Evolutionary conservation across 1,284 basidiomycete species (phyloP).

Genomic region (Takashimella koratensis): DNA sequence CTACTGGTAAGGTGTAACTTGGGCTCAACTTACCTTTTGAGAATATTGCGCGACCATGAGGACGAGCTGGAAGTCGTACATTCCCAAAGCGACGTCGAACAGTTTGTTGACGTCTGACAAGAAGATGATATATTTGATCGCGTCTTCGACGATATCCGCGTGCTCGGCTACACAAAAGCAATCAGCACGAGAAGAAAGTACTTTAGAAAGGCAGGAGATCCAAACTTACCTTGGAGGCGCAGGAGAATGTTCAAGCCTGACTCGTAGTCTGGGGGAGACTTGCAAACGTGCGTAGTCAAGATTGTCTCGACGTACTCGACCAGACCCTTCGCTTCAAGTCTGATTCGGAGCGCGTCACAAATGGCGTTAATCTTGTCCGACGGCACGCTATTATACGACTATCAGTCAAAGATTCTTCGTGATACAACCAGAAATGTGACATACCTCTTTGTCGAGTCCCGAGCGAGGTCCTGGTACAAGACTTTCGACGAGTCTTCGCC

Average conservation of each 20-base stretch:
- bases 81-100: conserved; percentile 92
- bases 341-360: conserved; percentile 72
- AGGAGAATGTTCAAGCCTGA: conserved; percentile 74
- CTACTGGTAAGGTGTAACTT: too few species aligned
- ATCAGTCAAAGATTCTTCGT: not conserved
- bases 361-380: conserved; percentile 60
- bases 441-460: conserved; percentile 4
- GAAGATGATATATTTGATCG: conserved; percentile 98
- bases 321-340: conserved; percentile 69
- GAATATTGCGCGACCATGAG: conserved; percentile 96
- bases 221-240: conserved; percentile 62
- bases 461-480: conserved; percentile 29
- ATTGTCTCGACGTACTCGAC: conserved; percentile 85
- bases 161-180: conserved; percentile 55
- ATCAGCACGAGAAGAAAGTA: too few species aligned
- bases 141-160: conserved; percentile 80
- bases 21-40: conserved; percentile 69
- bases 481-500: conserved; percentile 21
- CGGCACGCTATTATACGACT: not conserved
- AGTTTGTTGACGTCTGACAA: conserved; percentile 88
- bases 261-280: conserved; percentile 87
- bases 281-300: conserved; percentile 87
- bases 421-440: too few species aligned
- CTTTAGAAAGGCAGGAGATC: too few species aligned
- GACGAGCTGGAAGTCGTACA: conserved; percentile 97